Evolutionary conservation across 75 land plant genomes (phyloP), one percentile per base, ranked within the genome.

Genomic region (Sequoia sempervirens): DNA sequence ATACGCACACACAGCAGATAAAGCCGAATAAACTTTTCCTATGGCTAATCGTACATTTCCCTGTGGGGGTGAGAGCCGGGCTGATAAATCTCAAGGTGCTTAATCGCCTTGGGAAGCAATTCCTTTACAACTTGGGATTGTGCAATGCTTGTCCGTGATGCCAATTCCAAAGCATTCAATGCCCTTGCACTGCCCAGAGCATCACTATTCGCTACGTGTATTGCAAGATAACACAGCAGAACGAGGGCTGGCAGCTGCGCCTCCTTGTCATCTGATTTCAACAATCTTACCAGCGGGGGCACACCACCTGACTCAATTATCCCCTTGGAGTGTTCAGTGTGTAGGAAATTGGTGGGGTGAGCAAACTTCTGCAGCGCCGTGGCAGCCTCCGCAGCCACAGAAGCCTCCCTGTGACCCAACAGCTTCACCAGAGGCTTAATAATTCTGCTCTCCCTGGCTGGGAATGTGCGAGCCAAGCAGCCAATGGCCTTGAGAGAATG

Each of bases 401-500:
- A 87, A 8, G 61, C 80, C 12, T 91, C 85, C 81, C 85, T 83
- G 87, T 85, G 56, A 15, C 87, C 69, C 15, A 96, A 88, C 53
- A 87, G 87, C 3, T 41, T 37, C 28, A 92, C 95, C 5, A 96
- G 80, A 2, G 94, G 90, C 45, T 66, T 66, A 12, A 96, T 83
- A 1, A 93, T 90, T 30, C 88, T 45, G 1, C 87, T 89, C 36
- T 96, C 99, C 56, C 89, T 90, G 1, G 93, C 94, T 0, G 96
- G 92, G 41, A 96, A 96, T 4, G 92, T 92, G 28, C 92, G 87
- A 5, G 99, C 90, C 75, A 96, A 82, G 76, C 88, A 92, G 8
- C 99, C 99, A 75, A 96, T 86, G 0, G 98, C 85, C 66, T 79
- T 93, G 10, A 95, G 79, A 8, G 93, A 91, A 1, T 93, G 86